Base-by-base conservation (phyloP, 2,329 filamentous ascomycete genomes). In the Fusarium bactridioides region DNA sequence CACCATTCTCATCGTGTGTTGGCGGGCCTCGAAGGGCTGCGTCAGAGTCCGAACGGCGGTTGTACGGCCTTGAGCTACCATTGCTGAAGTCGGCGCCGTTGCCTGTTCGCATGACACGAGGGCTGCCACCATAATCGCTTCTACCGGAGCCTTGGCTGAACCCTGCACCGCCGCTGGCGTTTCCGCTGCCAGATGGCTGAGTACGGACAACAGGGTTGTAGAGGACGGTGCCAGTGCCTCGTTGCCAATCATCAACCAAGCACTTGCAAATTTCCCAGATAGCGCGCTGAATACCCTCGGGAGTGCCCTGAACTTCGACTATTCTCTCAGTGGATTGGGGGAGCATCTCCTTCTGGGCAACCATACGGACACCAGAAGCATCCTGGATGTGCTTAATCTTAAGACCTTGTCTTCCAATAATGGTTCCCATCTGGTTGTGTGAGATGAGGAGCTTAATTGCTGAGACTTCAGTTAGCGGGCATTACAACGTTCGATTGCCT, bases 311-410 rank as follows among this genome's bases (percentile, higher is more conserved):
- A 50, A 99, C 92, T 81, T 99, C 96, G 74, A 99, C 96, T 77
- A 99, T 95, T 74, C 96, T 93, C 86, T 99, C 96, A 38, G 96
- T 99, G 10, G 96, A 99, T 83, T 99, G 96, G 40, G 96, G 96
- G 12, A 99, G 91, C 96, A 99, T 99, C 80, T 99, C 96, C 85
- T 99, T 99, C 84, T 99, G 96, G 44, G 96, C 96, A 54, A 99
- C 95, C 96, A 99, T 99, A 80, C 96, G 95, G 66, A 98, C 96
- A 74, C 95, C 95, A 10, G 96, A 98, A 35, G 91, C 92, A 82
- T 99, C 96, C 82, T 99, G 96, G 76, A 99, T 99, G 82, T 98
- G 94, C 89, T 99, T 99, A 88, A 99, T 99, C 88, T 98, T 99
- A 76, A 98, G 88, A 67, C 96, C 96, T 82, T 97, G 93, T 74